Conservation (phyloP, 2,329 filamentous ascomycete species). For the Nemania sp. region DNA sequence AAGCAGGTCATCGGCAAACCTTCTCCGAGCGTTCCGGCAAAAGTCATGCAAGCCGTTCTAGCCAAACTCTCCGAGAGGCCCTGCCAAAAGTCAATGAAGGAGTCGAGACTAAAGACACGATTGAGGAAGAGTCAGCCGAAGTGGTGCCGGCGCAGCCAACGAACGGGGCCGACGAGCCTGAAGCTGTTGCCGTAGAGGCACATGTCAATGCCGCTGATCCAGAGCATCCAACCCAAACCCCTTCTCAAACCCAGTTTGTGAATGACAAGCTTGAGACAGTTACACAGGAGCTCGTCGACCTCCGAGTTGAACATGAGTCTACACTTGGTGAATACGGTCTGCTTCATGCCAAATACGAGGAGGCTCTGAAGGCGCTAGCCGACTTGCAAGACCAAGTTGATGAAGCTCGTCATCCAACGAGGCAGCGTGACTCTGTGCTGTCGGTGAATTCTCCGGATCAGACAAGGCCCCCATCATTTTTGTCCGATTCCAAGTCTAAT, state of each 20-base stretch:
- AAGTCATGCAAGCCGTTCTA: constrained; percentile 58
- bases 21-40: constrained; percentile 57
- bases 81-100: constrained; percentile 58
- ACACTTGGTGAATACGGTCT: constrained; percentile 80
- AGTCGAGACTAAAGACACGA: constrained; percentile 23
- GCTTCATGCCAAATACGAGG: constrained; percentile 87
- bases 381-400: constrained; percentile 85
- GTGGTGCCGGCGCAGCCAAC: constrained; percentile 18
- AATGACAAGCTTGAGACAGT: constrained; percentile 91
- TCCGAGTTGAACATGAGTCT: constrained; percentile 86
- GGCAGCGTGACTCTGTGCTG: constrained; percentile 58
- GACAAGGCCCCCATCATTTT: constrained; percentile 76
- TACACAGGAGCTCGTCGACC: constrained; percentile 86
- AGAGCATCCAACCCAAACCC: constrained; percentile 60
- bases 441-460: constrained; percentile 55
- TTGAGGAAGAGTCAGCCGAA: constrained; percentile 38
- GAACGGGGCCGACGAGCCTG: constrained; percentile 12
- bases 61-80: constrained; percentile 53
- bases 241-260: constrained; percentile 82
- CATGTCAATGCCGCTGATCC: constrained; percentile 13
- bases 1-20: constrained; percentile 48
- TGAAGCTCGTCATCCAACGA: constrained; percentile 68
- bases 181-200: constrained; percentile 19
- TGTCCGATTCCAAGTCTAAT: constrained; percentile 74
- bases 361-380: constrained; percentile 78